Conservation (phyloP, 2,329 filamentous ascomycete genomes). For the Dactylellina leptospora region DNA sequence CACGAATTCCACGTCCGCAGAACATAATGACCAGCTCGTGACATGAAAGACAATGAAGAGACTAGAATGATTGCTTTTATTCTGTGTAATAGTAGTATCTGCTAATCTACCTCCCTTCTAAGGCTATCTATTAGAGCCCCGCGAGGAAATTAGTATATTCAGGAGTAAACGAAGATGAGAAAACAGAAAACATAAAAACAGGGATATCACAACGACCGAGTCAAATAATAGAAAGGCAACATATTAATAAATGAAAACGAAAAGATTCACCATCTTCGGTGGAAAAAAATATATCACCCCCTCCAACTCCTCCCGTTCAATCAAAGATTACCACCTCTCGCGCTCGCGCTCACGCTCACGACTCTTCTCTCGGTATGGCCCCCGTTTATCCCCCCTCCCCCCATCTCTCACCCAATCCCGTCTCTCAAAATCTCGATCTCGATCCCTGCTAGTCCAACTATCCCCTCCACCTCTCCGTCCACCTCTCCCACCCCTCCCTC, state of each 20-base stretch:
- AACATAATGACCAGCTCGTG: too few species aligned
- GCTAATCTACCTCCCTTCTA: too few species aligned
- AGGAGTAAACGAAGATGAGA: background rate
- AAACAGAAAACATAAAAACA: background rate
- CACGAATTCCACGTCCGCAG: too few species aligned
- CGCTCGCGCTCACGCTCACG: too few species aligned
- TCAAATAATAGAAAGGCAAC: too few species aligned
- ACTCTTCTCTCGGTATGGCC: slow-evolving; percentile 35
- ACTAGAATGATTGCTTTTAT: too few species aligned
- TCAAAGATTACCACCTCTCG: too few species aligned
- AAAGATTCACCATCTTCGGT: too few species aligned
- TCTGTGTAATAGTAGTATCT: too few species aligned
- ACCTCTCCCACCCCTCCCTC: slow-evolving; percentile 17
- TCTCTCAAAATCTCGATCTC: slow-evolving; percentile 47
- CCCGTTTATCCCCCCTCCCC: slow-evolving; percentile 34
- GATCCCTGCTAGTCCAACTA: slow-evolving; percentile 45
- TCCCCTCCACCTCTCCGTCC: slow-evolving; percentile 31
- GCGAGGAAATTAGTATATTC: too few species aligned
- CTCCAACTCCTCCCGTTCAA: background rate
- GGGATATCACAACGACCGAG: background rate
- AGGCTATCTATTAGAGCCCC: too few species aligned
- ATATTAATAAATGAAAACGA: background rate
- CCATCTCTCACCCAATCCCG: slow-evolving; percentile 51
- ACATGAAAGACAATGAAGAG: too few species aligned
- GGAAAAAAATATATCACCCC: background rate